phyloP scores from a whole-genome alignment of 1,139 yeast genomes.

The Komagataea norvegica region DNA sequence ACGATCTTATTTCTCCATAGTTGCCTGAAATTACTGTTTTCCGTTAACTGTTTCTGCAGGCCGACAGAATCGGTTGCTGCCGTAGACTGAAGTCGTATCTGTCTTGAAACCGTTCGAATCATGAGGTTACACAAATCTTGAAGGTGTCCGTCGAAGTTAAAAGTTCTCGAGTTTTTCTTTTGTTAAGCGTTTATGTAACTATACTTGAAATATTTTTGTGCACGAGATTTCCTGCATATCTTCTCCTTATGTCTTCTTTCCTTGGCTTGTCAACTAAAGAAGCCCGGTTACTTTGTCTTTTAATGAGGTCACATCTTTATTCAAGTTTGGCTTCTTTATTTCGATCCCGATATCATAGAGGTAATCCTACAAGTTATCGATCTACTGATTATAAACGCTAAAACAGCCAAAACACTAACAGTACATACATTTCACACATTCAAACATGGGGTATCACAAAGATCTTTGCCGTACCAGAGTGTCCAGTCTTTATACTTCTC shows the following conservation, averaged over 20 bases:
- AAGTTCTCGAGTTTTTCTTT: too few relatives aligned
- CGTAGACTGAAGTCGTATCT: constrained; percentile 3
- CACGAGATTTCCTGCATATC: too few relatives aligned
- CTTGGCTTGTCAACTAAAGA: too few relatives aligned
- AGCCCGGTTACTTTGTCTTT: too few relatives aligned
- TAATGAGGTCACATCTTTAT: too few relatives aligned
- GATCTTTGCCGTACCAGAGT: constrained; percentile 64
- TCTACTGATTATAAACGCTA: too few relatives aligned
- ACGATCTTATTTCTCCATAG: constrained; percentile 1
- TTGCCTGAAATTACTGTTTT: constrained; percentile 2
- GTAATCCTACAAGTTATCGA: too few relatives aligned
- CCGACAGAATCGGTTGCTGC: background rate
- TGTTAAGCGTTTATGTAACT: too few relatives aligned
- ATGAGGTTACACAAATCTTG: background rate
- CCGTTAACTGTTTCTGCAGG: constrained; percentile 1
- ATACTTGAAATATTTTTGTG: too few relatives aligned
- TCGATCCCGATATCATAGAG: too few relatives aligned
- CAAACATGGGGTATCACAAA: constrained; percentile 51
- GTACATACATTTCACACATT: constrained; percentile 15
- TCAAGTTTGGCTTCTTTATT: too few relatives aligned
- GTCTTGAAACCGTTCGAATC: background rate
- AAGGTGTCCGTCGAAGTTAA: background rate
- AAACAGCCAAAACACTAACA: background rate
- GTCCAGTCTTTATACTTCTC: constrained; percentile 57
- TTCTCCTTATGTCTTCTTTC: too few relatives aligned